phyloP scores from a whole-genome alignment of 495 filamentous ascomycete species.

The Penicillium ucsense region DNA sequence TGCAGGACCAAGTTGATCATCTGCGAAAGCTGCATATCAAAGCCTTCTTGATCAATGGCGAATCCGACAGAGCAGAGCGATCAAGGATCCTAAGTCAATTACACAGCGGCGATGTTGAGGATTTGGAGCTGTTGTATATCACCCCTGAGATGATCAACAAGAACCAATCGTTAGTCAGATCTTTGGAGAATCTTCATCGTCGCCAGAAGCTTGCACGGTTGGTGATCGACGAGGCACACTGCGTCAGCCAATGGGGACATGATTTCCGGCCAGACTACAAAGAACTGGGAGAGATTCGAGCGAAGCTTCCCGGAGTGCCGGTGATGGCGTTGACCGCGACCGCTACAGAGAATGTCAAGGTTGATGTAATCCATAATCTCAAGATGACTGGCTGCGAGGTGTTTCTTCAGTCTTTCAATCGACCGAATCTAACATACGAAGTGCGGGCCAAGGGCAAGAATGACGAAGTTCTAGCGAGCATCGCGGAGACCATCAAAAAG shows the following conservation, averaged over 20 bases:
- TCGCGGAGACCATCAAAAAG: constrained; percentile 60
- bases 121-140: constrained; percentile 79
- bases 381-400: constrained; percentile 64
- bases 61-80: constrained; percentile 46
- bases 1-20: constrained; percentile 91
- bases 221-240: constrained; percentile 97
- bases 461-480: constrained; percentile 50
- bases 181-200: constrained; percentile 51
- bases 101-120: constrained; percentile 50
- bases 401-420: constrained; percentile 88
- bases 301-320: constrained; percentile 64
- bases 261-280: constrained; percentile 98
- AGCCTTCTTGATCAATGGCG: constrained; percentile 72
- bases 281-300: constrained; percentile 60
- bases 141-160: constrained; percentile 95
- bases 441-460: constrained; percentile 51
- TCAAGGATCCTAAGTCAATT: constrained; percentile 51
- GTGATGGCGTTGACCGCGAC: constrained; percentile 93
- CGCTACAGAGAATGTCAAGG: constrained; percentile 82
- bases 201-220: constrained; percentile 70
- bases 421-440: constrained; percentile 83
- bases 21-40: constrained; percentile 63
- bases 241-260: constrained; percentile 98
- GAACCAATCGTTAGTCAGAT: constrained; percentile 50
- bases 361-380: constrained; percentile 83